phyloP scores from a whole-genome alignment of 768 basidiomycete species.

The Rhodotorula diobovata region DNA sequence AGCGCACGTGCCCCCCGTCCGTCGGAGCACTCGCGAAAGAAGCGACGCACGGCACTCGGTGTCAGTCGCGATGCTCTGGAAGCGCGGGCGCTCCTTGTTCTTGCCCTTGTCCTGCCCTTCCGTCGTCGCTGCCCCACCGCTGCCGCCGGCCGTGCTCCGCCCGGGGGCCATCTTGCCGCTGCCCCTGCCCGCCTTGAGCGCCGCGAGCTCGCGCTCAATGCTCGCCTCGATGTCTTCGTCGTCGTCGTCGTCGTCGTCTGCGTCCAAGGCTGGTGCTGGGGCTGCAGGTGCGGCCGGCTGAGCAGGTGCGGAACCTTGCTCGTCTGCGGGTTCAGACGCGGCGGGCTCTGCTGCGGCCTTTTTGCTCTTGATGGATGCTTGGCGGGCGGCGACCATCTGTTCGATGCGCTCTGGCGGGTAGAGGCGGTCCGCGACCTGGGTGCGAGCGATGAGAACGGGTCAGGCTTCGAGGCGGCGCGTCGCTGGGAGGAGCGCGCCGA shows the following conservation, averaged over 20 bases:
- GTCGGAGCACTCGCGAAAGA: not conserved
- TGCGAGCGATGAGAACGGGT: not conserved
- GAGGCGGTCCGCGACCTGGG: constrained; percentile 36
- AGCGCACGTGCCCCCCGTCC: not conserved
- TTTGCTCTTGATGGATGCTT: not conserved
- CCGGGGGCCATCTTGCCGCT: not conserved
- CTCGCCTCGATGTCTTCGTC: constrained; percentile 31
- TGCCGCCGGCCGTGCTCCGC: not conserved
- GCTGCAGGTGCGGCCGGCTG: not conserved
- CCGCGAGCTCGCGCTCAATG: constrained; percentile 27
- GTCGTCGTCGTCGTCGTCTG: constrained; percentile 30
- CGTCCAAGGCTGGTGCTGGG: not conserved
- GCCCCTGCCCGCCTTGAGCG: constrained; percentile 15
- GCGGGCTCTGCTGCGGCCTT: not conserved
- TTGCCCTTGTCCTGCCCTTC: constrained; percentile 20
- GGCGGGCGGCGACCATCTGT: constrained; percentile 4
- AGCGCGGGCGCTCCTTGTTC: constrained; percentile 29
- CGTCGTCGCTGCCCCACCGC: no score
- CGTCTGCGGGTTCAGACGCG: not conserved
- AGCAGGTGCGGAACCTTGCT: not conserved
- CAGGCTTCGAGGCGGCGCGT: no score
- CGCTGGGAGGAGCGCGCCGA: not conserved
- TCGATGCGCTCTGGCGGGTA: constrained; percentile 32
- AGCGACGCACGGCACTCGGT: constrained; percentile 34
- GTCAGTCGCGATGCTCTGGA: constrained; percentile 34